Evolutionary conservation across 2,329 filamentous ascomycete genomes (phyloP), one percentile per base, ranked within the genome.

Genomic region (Cordyceps pruinosa): DNA sequence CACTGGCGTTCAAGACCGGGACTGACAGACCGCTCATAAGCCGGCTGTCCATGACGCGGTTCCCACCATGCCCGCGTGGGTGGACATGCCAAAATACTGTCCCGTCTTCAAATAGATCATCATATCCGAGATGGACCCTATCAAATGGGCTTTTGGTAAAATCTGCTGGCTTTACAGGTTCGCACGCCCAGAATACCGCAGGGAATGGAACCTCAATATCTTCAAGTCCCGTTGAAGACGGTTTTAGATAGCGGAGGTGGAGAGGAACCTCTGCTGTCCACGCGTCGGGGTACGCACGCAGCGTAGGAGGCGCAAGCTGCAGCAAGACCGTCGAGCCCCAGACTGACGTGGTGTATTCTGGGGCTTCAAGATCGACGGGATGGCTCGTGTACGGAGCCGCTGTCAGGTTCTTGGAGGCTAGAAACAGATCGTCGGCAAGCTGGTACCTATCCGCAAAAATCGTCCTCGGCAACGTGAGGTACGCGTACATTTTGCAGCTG

Each of bases 381-480:
- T 88, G 82, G 26, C 84, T 85, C 15, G 90, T 80, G 61, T 87
- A 83, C 45, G 80, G 84, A 41, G 95, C 74, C 2, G 81, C 76
- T 2, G 79, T 77, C 21, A 97, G 79, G 66, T 95, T 90, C 65
- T 96, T 90, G 1, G 90, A 92, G 4, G 83, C 72, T 30, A 96
- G 79, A 72, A 95, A 94, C 5, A 96, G 78, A 0, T 81, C 72
- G 68, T 92, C 89, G 25, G 76, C 78, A 59, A 97, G 81, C 71
- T 96, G 90, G 72, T 96, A 95, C 66, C 86, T 86, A 75, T 97
- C 93, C 39, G 88, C 83, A 71, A 97, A 97, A 60, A 97, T 78
- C 49, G 79, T 74, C 26, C 86, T 88, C 1, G 93, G 92, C 3
- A 97, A 81, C 0, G 90, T 95, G 26, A 96, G 74, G 70, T 96